Evolutionary conservation across 2,329 filamentous ascomycete species (phyloP), one percentile per base, ranked within the genome.

Genomic region (Sordariomycetes sp.): DNA sequence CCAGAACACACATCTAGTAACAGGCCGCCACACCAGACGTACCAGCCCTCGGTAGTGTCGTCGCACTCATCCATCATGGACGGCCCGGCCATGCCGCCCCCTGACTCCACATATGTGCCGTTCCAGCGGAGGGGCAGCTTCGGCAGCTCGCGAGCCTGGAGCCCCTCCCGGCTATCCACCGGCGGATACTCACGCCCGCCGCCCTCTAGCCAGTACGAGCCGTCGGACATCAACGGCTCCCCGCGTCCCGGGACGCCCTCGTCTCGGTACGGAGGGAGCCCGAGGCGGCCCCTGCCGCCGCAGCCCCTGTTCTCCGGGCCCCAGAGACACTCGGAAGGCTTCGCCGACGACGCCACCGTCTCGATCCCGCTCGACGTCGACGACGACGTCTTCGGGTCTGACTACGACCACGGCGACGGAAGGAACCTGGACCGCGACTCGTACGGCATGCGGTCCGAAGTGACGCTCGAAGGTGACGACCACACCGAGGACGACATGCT

Each of bases 211-310:
- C 78, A 84, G 3, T 97, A 94, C 69, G 94, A 97, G 69, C 89
- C 90, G 0, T 79, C 85, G 24, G 91, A 96, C 64, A 72, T 97
- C 59, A 92, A 97, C 65, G 94, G 94, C 54, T 91, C 83, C 60
- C 91, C 94, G 7, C 77, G 94, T 59, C 92, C 94, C 1, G 92
- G 92, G 5, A 96, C 92, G 0, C 90, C 92, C 1, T 90, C 90
- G 0, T 92, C 90, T 2, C 80, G 84, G 67, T 96, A 97, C 68
- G 88, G 90, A 22, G 88, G 90, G 3, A 95, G 90, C 66, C 89
- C 91, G 12, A 82, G 90, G 63, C 81, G 92, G 58, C 92, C 92
- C 3, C 76, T 97, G 35, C 94, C 94, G 2, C 90, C 90, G 0
- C 89, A 90, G 34, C 94, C 94, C 3, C 75, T 96, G 10, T 97